Evolutionary conservation across 495 filamentous ascomycete genomes (phyloP).

Genomic region (Penicillium canariense): DNA sequence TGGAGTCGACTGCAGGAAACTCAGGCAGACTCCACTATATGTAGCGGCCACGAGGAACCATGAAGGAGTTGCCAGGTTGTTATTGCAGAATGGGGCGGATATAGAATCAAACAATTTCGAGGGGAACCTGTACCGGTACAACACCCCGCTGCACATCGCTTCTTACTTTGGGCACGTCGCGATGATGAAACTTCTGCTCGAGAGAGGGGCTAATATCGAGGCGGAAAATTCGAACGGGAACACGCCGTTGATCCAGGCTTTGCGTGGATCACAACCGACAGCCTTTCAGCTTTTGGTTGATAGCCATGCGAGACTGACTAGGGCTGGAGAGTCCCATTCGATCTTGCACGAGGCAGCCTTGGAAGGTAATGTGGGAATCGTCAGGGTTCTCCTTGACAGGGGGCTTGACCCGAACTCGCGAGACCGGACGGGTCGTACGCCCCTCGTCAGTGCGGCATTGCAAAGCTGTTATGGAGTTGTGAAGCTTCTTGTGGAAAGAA

Average conservation of each 20-base stretch:
- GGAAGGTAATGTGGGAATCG: not conserved
- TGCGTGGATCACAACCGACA: not conserved
- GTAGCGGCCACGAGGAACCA: not conserved
- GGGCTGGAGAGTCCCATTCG: not conserved
- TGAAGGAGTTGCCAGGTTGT: not conserved
- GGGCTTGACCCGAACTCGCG: not conserved
- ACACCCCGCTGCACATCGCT: not conserved
- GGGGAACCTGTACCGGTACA: not conserved
- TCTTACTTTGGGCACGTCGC: not conserved
- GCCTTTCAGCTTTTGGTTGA: not conserved
- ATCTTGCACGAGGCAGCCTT: not conserved
- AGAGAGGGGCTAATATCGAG: not conserved
- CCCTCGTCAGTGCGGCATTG: not conserved
- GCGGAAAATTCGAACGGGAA: not conserved
- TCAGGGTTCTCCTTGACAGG: not conserved
- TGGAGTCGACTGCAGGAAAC: not conserved
- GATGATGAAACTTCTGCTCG: not conserved
- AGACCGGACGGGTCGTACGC: not conserved
- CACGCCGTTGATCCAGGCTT: not conserved
- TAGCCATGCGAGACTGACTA: not conserved
- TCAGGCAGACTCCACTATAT: not conserved
- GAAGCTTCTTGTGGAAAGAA: not conserved
- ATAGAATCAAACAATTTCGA: not conserved
- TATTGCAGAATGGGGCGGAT: not conserved
- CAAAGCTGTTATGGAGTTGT: not conserved